These are phyloP conservation scores for Closterium sp. DNA, from an alignment of 139 green algal species.

Conservation along the genomic window DNA sequence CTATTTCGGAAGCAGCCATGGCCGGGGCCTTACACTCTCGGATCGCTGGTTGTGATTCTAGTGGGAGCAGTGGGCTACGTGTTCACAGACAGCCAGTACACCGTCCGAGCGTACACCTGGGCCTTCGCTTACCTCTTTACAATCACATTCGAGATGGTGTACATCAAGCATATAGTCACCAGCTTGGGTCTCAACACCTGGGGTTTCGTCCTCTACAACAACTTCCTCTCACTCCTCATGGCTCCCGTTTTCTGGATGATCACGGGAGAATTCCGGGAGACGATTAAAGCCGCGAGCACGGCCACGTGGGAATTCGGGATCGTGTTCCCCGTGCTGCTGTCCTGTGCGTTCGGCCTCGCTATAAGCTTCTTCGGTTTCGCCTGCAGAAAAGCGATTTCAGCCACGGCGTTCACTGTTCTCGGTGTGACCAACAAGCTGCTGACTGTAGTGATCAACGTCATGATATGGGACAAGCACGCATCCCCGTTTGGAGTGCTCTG, in stretches of 20 bases:
- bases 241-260: constrained; percentile 43
- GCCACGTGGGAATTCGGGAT: background rate
- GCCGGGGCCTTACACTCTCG: constrained; percentile 32
- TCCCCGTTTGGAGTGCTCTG: constrained; percentile 43
- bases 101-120: constrained; percentile 42
- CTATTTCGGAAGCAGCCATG: constrained; percentile 42
- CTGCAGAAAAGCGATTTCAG: constrained; percentile 65
- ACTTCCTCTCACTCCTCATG: constrained; percentile 45
- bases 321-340: constrained; percentile 57
- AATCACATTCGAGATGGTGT: constrained; percentile 53
- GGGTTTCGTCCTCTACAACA: constrained; percentile 53
- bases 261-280: constrained; percentile 27
- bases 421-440: constrained; percentile 83
- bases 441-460: constrained; percentile 68
- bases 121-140: constrained; percentile 53
- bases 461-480: constrained; percentile 73
- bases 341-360: constrained; percentile 68
- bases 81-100: constrained; percentile 33
- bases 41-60: constrained; percentile 26
- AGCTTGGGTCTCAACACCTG: constrained; percentile 45
- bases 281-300: background rate
- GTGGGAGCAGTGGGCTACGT: constrained; percentile 47
- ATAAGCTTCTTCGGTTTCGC: constrained; percentile 71
- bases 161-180: constrained; percentile 55
- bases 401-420: constrained; percentile 79